Percentiles rank a stretch among this genome's conserved stretches.
Conservation (phyloP, 306 rosid genomes). For the Quercus suber region DNA sequence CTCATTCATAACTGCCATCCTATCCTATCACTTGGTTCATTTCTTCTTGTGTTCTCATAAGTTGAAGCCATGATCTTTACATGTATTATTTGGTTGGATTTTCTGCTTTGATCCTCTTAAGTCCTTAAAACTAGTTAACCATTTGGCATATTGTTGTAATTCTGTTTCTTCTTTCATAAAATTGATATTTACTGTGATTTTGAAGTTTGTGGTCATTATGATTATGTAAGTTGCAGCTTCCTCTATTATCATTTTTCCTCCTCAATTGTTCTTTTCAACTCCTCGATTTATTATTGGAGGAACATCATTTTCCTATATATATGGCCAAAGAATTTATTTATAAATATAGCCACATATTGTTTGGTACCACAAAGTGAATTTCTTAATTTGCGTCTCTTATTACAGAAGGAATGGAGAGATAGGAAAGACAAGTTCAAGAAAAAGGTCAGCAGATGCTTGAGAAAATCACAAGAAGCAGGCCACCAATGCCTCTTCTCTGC, state of each 20-base stretch:
- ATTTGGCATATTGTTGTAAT: not conserved
- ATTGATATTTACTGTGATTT: not conserved
- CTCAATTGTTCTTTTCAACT: not conserved
- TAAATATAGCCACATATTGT: not conserved
- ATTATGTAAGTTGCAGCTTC: not conserved
- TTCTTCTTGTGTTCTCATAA: not conserved
- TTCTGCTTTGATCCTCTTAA: not conserved
- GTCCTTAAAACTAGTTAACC: not conserved
- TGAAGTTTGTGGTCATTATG: not conserved
- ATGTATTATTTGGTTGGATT: not conserved
- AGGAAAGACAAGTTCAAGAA: conserved; percentile 91
- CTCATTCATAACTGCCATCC: no score
- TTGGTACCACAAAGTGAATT: not conserved
- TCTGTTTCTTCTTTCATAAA: not conserved
- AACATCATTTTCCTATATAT: not conserved
- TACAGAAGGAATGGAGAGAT: conserved; percentile 98
- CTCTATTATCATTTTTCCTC: no score
- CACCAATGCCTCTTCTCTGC: conserved; percentile 13
- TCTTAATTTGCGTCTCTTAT: not conserved
- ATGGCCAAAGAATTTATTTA: not conserved
- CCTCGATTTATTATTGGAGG: not conserved
- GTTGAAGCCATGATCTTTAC: not conserved
- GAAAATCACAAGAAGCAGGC: conserved; percentile 67
- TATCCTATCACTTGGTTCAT: no score
- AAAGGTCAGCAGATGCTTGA: conserved; percentile 88